Evolutionary conservation across 2,329 filamentous ascomycete genomes (phyloP), one percentile per base, ranked within the genome.

Genomic region (Aureobasidium sp.): DNA sequence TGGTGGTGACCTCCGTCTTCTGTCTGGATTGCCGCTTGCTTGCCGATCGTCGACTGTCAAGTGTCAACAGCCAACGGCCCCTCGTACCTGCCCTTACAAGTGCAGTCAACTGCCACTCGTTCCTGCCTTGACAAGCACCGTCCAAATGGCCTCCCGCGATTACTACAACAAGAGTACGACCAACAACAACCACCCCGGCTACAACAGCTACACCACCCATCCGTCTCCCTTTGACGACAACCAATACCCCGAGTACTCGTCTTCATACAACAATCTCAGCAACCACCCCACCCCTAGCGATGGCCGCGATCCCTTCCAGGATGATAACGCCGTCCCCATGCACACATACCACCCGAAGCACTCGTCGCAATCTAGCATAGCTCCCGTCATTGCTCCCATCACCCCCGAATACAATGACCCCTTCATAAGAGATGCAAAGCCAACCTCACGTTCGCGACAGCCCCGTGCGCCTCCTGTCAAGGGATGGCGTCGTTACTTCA

Each of bases 191-290:
- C 76, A 72, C 64, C 63, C 59, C 64, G 61, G 65, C 39, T 54
- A 63, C 53, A 47, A 67, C 44, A 70, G 76, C 63, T 74, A 79
- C 62, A 77, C 80, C 68, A 71, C 39, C 61, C 67, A 37, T 62
- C 32, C 61, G 9, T 63, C 66, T 3, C 53, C 61, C 14, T 63
- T 62, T 29, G 16, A 65, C 63, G 42, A 59, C 64, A 59, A 50
- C 62, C 67, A 63, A 61, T 65, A 65, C 62, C 64, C 67, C 30
- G 66, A 69, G 21, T 68, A 75, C 67, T 50, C 67, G 25, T 75
- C 79, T 63, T 86, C 88, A 69, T 79, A 84, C 67, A 81, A 82
- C 53, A 76, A 81, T 59, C 80, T 81, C 65, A 83, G 87, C 67
- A 82, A 73, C 13, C 34, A 49, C 6, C 41, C 49, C 6, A 42